A percentile compares a stretch with the other conserved stretches of the same genome.
Evolutionary conservation across 2,329 filamentous ascomycete genomes (phyloP).

Genomic region (Hypomyces perniciosus): DNA sequence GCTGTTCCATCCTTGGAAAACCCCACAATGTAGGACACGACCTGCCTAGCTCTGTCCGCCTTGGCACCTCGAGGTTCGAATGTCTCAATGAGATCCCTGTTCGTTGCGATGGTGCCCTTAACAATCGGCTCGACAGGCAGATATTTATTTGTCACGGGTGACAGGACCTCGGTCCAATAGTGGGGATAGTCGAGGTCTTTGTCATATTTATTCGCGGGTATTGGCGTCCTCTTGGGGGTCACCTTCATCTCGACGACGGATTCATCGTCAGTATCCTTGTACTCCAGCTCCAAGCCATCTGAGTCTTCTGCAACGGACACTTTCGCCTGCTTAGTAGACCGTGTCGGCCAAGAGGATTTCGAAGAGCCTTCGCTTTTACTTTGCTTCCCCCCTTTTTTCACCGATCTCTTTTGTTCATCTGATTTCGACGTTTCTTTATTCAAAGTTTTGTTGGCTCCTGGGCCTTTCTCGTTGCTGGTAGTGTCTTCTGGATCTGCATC

Average conservation of each 20-base stretch:
- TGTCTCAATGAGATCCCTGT: slow-evolving; percentile 62
- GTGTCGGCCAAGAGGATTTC: slow-evolving; percentile 12
- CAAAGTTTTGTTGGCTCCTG: slow-evolving; percentile 10
- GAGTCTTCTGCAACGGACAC: slow-evolving; percentile 31
- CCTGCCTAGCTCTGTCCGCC: slow-evolving; percentile 80
- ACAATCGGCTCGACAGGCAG: slow-evolving; percentile 73
- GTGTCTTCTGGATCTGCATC: slow-evolving; percentile 56
- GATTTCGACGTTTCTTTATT: slow-evolving; percentile 2
- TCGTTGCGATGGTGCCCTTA: slow-evolving; percentile 62
- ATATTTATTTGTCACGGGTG: slow-evolving; percentile 71
- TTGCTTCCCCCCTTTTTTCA: slow-evolving; percentile 9
- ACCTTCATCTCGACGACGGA: slow-evolving; percentile 51
- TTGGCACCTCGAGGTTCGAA: slow-evolving; percentile 79
- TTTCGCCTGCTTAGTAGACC: slow-evolving; percentile 7
- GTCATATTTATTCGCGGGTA: slow-evolving; percentile 53
- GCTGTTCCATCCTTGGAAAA: slow-evolving; percentile 79
- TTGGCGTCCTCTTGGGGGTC: slow-evolving; percentile 33
- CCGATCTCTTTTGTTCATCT: slow-evolving; percentile 11
- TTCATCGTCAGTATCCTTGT: slow-evolving; percentile 50
- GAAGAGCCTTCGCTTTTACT: slow-evolving; percentile 16
- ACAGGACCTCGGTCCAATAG: slow-evolving; percentile 91
- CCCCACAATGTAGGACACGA: slow-evolving; percentile 83
- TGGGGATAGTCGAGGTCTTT: slow-evolving; percentile 74
- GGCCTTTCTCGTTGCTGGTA: not conserved
- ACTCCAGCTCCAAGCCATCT: slow-evolving; percentile 38